Base-by-base conservation (phyloP, 768 basidiomycete genomes). In the Suillus brevipes region DNA sequence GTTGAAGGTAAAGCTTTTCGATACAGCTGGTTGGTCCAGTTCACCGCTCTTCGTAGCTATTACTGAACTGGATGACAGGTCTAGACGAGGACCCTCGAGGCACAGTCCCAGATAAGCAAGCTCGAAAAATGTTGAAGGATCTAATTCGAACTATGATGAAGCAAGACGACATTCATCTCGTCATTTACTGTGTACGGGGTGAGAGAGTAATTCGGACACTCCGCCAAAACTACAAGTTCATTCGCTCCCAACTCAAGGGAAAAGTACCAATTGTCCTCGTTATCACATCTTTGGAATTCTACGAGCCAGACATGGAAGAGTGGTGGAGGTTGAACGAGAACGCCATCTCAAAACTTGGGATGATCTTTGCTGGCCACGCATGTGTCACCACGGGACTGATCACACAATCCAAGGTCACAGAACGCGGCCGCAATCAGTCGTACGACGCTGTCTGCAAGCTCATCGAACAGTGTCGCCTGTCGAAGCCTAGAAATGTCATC, bases 261-360 rank as follows among this genome's bases (percentile, higher is more conserved):
- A 78, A 77, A 36, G 70, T 78, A 7, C 75, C 75, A 2, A 73
- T 78, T 43, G 71, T 77, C 12, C 64, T 69, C 3, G 71, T 79
- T 20, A 75, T 77, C 40, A 79, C 77, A 0, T 77, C 77, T 31
- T 65, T 78, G 49, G 78, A 78, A 66, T 74, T 72, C 42, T 69
- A 79, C n/a, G 67, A 75, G 7, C 34, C 28, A 4, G 69, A 72
- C 18, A 79, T 79, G 73, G 73, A 74, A 0, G 66, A 69, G 53
- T 83, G 81, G 81, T 82, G 80, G 81, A 56, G 45, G 3, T 62
- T 61, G 45, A 80, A 80, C 58, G 69, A 76, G 60, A 64, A 64
- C 50, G 66, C 64, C 4, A 75, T 83, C 61, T 69, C 66, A 45
- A 65, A 59, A 36, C 67, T 76, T 60, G 72, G 72, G 45, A 43